Evolutionary conservation across 2,329 filamentous ascomycete genomes (phyloP), one percentile per base, ranked within the genome.

Genomic region (Aspergillus sclerotialis): DNA sequence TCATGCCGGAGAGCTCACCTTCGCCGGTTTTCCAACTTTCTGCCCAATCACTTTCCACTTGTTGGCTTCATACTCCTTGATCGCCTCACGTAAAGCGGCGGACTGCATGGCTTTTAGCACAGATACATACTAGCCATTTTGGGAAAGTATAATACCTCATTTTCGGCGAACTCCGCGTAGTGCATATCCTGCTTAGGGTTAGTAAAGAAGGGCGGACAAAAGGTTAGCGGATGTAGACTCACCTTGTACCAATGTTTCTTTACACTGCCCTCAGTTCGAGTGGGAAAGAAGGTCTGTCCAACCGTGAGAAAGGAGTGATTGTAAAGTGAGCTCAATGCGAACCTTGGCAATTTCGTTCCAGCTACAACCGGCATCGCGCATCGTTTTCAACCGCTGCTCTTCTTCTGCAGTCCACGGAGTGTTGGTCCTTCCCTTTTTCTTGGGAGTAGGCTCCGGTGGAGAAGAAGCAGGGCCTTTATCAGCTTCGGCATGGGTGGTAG

Each of bases 161-260:
- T 88, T 69, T 95, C 90, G 32, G 86, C 89, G 61, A 98, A 96
- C 59, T 96, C 92, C 46, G 92, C 92, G 61, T 96, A 96, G 60
- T 98, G 92, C 92, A 98, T 98, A 53, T 98, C 92, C 85, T 92
- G 53, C 40, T 42, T 60, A 39, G 61, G 53, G 30, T 35, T 39
- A 45, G 23, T 47, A 32, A 28, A 35, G 28, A 13, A 16, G 8
- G 35, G 26, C 12, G 26, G 13, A 27, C 15, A 27, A 12, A 32
- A 21, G 31, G 37, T 30, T 25, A 11, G 27, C 28, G 14, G 18
- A 26, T n/a, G 13, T 34, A 30, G 15, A 27, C 65, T 36, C 69
- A 87, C 86, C 75, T 96, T 96, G 65, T 98, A 96, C 90, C 92
- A 98, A 62, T 98, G 92, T 67, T 96, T 98, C 73, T 96, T 98